Evolutionary conservation across 108 stramenopile genomes (phyloP).

Genomic region (Fistulifera pelliculosa): DNA sequence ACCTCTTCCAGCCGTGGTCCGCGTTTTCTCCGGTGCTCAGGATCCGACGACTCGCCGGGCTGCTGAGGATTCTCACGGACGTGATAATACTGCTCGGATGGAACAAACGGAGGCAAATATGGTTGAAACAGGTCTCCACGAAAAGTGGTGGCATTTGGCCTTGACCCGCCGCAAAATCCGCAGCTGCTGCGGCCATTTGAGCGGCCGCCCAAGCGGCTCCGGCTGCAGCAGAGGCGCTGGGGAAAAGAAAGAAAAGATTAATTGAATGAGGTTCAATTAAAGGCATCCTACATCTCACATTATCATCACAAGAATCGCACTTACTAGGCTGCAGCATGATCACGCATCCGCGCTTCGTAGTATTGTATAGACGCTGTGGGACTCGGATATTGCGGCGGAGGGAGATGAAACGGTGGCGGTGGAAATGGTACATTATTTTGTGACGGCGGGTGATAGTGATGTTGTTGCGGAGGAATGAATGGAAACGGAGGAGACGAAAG

Average conservation of each 20-base stretch:
- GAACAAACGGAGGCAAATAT: constrained; percentile 1
- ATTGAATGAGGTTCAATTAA: constrained; percentile 35
- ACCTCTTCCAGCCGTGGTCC: not conserved
- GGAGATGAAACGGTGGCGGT: not conserved
- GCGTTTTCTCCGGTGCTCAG: not conserved
- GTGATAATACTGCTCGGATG: not conserved
- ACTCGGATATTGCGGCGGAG: not conserved
- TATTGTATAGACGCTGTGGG: constrained; percentile 30
- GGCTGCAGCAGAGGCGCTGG: constrained; percentile 63
- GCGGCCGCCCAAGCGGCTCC: constrained; percentile 74
- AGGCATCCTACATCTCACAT: constrained; percentile 54
- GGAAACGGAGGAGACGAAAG: no score
- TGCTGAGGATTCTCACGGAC: not conserved
- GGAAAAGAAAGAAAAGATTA: constrained; percentile 5
- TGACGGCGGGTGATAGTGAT: not conserved
- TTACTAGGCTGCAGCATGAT: constrained; percentile 64
- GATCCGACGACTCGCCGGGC: not conserved
- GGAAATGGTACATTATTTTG: not conserved
- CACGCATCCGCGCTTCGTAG: constrained; percentile 73
- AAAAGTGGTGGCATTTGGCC: not conserved
- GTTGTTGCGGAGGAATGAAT: not conserved
- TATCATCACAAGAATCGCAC: constrained; percentile 18
- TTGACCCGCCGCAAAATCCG: constrained; percentile 9
- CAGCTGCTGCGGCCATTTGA: constrained; percentile 44
- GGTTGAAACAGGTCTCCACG: constrained; percentile 1